Evolutionary conservation across 2,329 filamentous ascomycete genomes (phyloP).

Genomic region (Pseudopithomyces maydicus): DNA sequence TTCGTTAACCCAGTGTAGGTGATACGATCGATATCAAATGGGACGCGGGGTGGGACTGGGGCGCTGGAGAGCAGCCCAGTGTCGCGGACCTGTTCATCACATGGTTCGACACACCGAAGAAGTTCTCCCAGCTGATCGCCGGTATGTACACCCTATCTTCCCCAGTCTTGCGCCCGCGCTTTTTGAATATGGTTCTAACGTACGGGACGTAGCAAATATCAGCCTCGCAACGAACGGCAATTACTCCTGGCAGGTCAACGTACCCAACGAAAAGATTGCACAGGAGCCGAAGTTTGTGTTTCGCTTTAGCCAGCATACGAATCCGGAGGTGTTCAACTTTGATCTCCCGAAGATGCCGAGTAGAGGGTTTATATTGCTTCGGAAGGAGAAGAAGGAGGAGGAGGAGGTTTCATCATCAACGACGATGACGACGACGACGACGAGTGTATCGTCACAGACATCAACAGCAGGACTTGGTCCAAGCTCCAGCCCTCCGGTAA

Average conservation of each 20-base stretch:
- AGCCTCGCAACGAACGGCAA: background rate
- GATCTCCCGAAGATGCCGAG: background rate
- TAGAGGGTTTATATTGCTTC: slow-evolving; percentile 2
- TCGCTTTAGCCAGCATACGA: background rate
- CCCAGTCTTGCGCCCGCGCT: background rate
- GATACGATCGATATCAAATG: background rate
- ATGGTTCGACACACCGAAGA: background rate
- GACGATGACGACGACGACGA: background rate
- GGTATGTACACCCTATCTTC: background rate
- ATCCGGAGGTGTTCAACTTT: background rate
- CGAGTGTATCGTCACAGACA: background rate
- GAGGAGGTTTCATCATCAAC: background rate
- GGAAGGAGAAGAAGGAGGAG: background rate
- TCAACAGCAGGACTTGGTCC: no score
- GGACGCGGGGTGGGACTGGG: slow-evolving; percentile 6
- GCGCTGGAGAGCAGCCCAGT: background rate
- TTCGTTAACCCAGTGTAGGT: background rate
- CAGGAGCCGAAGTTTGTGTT: background rate
- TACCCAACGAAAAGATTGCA: background rate
- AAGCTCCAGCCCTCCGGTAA: background rate
- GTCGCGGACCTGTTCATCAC: slow-evolving; percentile 1
- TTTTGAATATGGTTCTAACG: background rate
- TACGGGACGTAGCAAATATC: background rate
- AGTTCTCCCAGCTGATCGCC: background rate
- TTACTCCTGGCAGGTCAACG: slow-evolving; percentile 4